Evolutionary conservation across 1,284 basidiomycete species (phyloP).

Genomic region (Marasmius oreades): DNA sequence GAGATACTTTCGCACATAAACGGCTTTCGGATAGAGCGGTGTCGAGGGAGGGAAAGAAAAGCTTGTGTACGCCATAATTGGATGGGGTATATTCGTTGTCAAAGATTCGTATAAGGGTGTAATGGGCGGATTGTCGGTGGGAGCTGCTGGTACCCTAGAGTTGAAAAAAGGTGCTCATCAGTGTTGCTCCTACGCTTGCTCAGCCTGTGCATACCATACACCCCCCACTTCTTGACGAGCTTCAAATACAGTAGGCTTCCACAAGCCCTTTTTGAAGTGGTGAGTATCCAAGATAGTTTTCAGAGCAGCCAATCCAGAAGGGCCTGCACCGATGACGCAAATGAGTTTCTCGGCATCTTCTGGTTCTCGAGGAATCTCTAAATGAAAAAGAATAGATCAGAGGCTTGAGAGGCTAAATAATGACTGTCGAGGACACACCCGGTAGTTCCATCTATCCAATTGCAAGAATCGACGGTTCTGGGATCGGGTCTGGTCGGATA

Average conservation of each 20-base stretch:
- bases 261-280: slow-evolving; percentile 52
- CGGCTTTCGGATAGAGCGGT: slow-evolving; percentile 59
- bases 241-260: slow-evolving; percentile 60
- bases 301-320: slow-evolving; percentile 63
- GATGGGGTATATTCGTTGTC: slow-evolving; percentile 74
- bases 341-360: slow-evolving; percentile 34
- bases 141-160: slow-evolving; percentile 54
- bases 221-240: slow-evolving; percentile 64
- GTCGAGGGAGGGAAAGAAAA: slow-evolving; percentile 68
- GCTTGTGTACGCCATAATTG: slow-evolving; percentile 63
- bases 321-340: slow-evolving; percentile 67
- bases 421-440: neutral
- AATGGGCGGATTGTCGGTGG: slow-evolving; percentile 48
- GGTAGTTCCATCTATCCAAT: neutral
- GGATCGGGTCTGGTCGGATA: too few relatives aligned
- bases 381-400: neutral
- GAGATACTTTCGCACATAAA: slow-evolving; percentile 58
- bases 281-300: slow-evolving; percentile 57
- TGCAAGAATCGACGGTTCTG: too few relatives aligned
- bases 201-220: slow-evolving; percentile 53
- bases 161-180: slow-evolving; percentile 8
- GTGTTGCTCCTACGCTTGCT: neutral
- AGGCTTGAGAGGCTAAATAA: neutral
- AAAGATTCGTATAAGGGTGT: slow-evolving; percentile 75
- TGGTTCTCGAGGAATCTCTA: neutral